Percentiles rank a stretch among this genome's conserved stretches.
These are phyloP conservation scores for Melanomma pulvis-pyrius DNA, from an alignment of 495 filamentous ascomycete species.

Conservation along the genomic window DNA sequence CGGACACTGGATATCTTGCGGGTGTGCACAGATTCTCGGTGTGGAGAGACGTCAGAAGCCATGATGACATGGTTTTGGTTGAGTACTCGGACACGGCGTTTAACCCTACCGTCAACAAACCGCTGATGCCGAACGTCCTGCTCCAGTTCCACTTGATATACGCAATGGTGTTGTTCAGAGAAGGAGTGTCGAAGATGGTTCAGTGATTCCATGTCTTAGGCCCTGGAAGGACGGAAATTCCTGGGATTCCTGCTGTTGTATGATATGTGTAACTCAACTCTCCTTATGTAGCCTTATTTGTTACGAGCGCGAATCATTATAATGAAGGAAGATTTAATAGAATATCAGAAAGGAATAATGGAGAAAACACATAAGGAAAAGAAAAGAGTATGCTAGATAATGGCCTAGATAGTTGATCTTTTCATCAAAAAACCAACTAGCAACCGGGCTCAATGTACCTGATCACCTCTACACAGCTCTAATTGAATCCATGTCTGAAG, in stretches of 20 bases:
- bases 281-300: not conserved
- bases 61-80: not conserved
- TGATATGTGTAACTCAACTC: not conserved
- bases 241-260: not conserved
- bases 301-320: too few species aligned
- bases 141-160: constrained; percentile 5
- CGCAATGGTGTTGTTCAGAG: constrained; percentile 15
- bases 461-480: too few species aligned
- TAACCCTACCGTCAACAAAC: not conserved
- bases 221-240: not conserved
- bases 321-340: too few species aligned
- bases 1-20: not conserved
- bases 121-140: not conserved
- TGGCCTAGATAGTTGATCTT: too few species aligned
- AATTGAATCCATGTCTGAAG: too few species aligned
- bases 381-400: too few species aligned
- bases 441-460: too few species aligned
- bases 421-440: too few species aligned
- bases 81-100: not conserved
- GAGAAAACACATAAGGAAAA: too few species aligned
- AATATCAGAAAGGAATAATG: too few species aligned
- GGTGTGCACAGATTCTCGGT: constrained; percentile 15
- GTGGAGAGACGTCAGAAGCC: not conserved
- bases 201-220: too few species aligned
- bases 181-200: constrained; percentile 5